Evolutionary conservation across 768 basidiomycete species (phyloP), one percentile per base, ranked within the genome.

Genomic region (Boletus rubroflammeus): DNA sequence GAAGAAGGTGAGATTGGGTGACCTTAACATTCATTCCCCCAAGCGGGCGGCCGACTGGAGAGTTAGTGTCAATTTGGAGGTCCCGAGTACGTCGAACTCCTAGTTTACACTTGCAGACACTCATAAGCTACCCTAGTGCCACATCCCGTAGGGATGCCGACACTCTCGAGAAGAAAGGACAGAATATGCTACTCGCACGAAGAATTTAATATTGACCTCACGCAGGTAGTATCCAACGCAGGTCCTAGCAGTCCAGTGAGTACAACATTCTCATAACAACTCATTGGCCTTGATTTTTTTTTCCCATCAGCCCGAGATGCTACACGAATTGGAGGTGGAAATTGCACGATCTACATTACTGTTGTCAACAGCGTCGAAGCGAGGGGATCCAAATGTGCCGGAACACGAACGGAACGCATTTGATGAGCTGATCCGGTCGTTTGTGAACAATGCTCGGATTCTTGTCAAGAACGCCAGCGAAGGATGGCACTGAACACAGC

Each of bases 241-340:
- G 69, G 79, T 3, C 70, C 79, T 1, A 76, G 71, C 49, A 71
- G 73, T 53, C 76, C 80, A 41, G 87, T 89, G 65, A 59, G 81
- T 72, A 28, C 41, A 40, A 21, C 40, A 3, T 34, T 50, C 46
- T 43, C 41, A 41, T 42, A 28, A 56, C 26, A n/a, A 21, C 34
- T 6, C n/a, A 8, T 32, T 23, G 17, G n/a, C 48, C 47, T 51
- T 51, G 48, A 54, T 53, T 50, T 10, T 13, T 46, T 39, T 39
- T 17, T 31, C 49, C 25, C 48, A 49, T 29, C 45, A 86, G 86
- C 65, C 80, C 6, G 83, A 88, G 66, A 64, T 81, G 9, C 67
- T 86, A 6, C 91, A 95, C 66, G 96, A 99, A 68, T 77, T 99
- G 17, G 97, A 99, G 65, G 71, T 99, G 35, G 97, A 99, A 73